These are phyloP conservation scores for Sonneratia alba DNA, from an alignment of 345 rosid genomes.

Conservation along the genomic window DNA sequence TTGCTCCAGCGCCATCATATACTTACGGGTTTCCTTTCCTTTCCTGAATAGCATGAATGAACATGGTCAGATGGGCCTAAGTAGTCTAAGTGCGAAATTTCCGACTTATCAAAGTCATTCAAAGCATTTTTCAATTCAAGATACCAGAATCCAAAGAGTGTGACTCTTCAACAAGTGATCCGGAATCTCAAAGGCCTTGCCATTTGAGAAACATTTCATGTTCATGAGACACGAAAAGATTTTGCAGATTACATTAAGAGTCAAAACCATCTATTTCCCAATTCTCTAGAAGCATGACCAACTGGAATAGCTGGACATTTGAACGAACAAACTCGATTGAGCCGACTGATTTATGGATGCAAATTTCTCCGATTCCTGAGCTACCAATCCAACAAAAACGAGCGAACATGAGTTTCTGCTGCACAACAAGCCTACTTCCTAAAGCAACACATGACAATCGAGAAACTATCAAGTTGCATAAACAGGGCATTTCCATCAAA, in stretches of 20 bases:
- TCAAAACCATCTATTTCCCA: neutral
- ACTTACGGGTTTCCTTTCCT: slow-evolving; percentile 1
- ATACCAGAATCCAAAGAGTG: neutral
- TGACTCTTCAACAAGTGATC: neutral
- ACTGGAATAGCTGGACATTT: neutral
- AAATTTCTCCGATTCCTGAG: neutral
- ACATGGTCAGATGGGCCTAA: neutral
- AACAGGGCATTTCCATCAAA: neutral
- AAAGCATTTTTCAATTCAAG: neutral
- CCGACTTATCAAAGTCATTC: neutral
- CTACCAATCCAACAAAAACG: neutral
- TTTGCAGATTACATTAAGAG: neutral
- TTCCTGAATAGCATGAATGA: slow-evolving; percentile 12
- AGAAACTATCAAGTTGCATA: neutral
- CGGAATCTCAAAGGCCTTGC: neutral
- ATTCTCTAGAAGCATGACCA: neutral
- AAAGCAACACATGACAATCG: neutral
- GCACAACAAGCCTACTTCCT: neutral
- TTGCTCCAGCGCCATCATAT: slow-evolving; percentile 17
- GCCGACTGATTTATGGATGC: neutral
- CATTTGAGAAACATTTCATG: neutral
- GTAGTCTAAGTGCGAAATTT: neutral
- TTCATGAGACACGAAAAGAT: neutral
- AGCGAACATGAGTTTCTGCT: no score
- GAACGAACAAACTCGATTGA: neutral